Evolutionary conservation across 192 early-diverging fungal species (phyloP).

Genomic region (Umbelopsis vinacea): DNA sequence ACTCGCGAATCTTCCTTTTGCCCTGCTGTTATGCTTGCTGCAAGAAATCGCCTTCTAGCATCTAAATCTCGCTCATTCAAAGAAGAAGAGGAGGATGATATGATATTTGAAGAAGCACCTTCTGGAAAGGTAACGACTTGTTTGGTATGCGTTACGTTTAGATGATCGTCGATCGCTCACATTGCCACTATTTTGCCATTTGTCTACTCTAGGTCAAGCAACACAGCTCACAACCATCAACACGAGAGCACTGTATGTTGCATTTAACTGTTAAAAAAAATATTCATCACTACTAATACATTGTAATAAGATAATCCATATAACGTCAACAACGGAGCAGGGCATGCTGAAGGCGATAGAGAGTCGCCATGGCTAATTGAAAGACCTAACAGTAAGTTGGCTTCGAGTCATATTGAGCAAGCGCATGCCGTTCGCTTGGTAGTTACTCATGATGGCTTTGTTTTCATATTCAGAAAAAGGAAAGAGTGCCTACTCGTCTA

Average conservation of each 20-base stretch:
- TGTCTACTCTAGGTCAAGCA: background rate
- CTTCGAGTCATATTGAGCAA: background rate
- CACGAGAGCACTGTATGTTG: background rate
- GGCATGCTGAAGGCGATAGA: no score
- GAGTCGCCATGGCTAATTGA: no score
- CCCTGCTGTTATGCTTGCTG: background rate
- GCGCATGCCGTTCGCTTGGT: background rate
- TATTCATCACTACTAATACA: background rate
- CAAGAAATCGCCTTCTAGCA: constrained; percentile 16
- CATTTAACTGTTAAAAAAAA: no score
- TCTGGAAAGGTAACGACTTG: background rate
- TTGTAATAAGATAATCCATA: background rate
- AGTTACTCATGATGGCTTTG: background rate
- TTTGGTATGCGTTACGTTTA: no score
- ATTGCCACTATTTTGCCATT: no score
- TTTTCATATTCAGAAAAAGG: background rate
- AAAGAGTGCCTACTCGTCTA: background rate
- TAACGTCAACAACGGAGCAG: no score
- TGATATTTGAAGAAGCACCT: constrained; percentile 1
- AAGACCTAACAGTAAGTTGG: no score
- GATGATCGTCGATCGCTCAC: no score
- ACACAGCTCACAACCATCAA: background rate
- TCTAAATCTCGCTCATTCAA: constrained; percentile 14
- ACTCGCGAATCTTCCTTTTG: background rate
- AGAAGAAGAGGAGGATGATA: background rate